phyloP scores from a whole-genome alignment of 1,284 basidiomycete genomes.

The Cerioporus squamosus region DNA sequence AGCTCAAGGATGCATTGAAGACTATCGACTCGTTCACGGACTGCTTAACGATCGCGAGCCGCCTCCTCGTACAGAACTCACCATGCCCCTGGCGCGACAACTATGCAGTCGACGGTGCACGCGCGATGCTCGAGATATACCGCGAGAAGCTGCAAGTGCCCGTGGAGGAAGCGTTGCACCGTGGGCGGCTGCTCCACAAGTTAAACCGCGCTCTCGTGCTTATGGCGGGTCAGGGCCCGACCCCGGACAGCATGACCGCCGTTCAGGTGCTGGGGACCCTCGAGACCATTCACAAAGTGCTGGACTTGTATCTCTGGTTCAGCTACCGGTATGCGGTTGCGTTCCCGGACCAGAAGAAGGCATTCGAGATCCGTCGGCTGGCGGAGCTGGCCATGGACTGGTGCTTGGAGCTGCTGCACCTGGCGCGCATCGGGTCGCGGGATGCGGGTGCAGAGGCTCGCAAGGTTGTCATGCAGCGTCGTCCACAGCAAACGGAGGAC shows the following conservation, averaged over 20 bases:
- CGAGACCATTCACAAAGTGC: conserved; percentile 83
- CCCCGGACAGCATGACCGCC: conserved; percentile 3
- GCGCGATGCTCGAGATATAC: conserved; percentile 32
- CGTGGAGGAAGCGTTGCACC: conserved; percentile 24
- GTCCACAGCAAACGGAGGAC: background rate
- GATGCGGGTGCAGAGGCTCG: conserved; percentile 10
- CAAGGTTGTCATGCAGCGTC: conserved; percentile 8
- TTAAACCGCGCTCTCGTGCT: conserved; percentile 13
- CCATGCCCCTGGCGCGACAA: conserved; percentile 35
- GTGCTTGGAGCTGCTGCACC: conserved; percentile 48
- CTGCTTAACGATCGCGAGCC: conserved; percentile 32
- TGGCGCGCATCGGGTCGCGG: conserved; percentile 6
- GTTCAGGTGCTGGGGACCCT: conserved; percentile 50
- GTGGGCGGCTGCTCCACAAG: conserved; percentile 28
- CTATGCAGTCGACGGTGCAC: conserved; percentile 14
- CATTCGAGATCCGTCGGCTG: conserved; percentile 60
- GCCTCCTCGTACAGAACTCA: conserved; percentile 28
- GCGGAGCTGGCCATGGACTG: conserved; percentile 76
- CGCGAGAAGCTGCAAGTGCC: conserved; percentile 17
- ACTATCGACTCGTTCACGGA: conserved; percentile 32
- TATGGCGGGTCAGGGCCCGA: conserved; percentile 16
- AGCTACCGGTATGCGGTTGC: conserved; percentile 76
- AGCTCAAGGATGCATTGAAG: conserved; percentile 12
- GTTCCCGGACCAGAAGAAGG: conserved; percentile 65
- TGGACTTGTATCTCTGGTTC: conserved; percentile 90